Evolutionary conservation across 768 basidiomycete species (phyloP), one percentile per base, ranked within the genome.

Genomic region (Amanita pseudoporphyria): DNA sequence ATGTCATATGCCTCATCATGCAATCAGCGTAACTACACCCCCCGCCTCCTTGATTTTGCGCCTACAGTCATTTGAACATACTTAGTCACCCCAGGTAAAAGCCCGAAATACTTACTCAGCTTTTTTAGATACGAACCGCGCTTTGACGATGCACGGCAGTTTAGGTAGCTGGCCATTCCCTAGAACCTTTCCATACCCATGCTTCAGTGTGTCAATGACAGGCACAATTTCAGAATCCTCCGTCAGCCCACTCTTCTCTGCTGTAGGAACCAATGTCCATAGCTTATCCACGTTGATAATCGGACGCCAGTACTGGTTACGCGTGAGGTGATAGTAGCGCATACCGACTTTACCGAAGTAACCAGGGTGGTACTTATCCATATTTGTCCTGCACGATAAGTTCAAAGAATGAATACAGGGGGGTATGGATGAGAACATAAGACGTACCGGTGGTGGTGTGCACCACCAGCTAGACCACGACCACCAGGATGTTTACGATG

Each of bases 331-430:
- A 88, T 87, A 99, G 71, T 85, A 84, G 66, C 96, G 84, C 95
- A 99, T 99, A 90, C 96, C 96, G 67, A 95, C 91, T 75, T 97
- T 97, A 78, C 94, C 94, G 69, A 95, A 98, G 91, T 97, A 97
- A 88, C 94, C 94, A 69, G 93, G 93, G 74, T 97, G 94, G 86
- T 92, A 97, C 74, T 95, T 95, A 72, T 95, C 93, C 65, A 95
- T 89, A 77, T 97, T 96, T 64, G 87, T 94, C 54, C 93, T 90
- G 55, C 21, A 38, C 38, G 38, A n/a, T n/a, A n/a, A n/a, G n/a
- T n/a, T n/a, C n/a, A n/a, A n/a, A 16, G 51, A 31, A 5, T 28
- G 52, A 41, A 48, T 16, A 19, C 5, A 18, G 14, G 18, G 45
- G 12, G 42, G 9, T 22, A 35, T 13, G 18, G 22, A 51, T 33